phyloP scores from a whole-genome alignment of 2,329 filamentous ascomycete species.

The Aspergillus calidoustus region DNA sequence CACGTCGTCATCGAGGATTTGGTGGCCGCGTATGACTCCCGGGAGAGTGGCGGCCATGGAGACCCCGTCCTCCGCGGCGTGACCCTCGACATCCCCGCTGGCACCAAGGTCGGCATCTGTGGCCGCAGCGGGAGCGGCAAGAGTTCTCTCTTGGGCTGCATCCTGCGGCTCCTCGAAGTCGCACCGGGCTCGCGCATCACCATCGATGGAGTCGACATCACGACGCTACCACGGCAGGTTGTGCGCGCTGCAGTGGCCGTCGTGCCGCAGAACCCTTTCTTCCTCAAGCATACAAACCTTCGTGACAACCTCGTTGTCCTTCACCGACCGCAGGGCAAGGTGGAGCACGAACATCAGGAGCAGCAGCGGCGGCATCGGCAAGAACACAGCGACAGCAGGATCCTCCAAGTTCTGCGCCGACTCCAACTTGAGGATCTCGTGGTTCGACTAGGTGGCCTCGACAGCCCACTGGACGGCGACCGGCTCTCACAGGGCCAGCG shows the following conservation, averaged over 20 bases:
- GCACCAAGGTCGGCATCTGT: conserved; percentile 47
- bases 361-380: too few species aligned
- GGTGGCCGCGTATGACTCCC: conserved; percentile 17
- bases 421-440: neutral
- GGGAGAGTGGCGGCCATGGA: neutral
- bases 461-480: neutral
- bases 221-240: neutral
- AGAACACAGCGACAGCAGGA: neutral
- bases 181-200: conserved; percentile 19
- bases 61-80: conserved; percentile 51
- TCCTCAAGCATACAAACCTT: neutral
- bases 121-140: conserved; percentile 32
- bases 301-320: neutral
- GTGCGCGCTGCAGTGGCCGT: neutral
- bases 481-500: conserved; percentile 1
- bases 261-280: neutral
- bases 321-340: too few species aligned
- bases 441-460: neutral
- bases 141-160: conserved; percentile 26
- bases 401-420: neutral
- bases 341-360: neutral
- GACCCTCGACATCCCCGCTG: conserved; percentile 48
- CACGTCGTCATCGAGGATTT: conserved; percentile 29
- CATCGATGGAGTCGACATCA: neutral
- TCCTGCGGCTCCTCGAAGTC: conserved; percentile 34